Evolutionary conservation across 2,329 filamentous ascomycete species (phyloP), one percentile per base, ranked within the genome.

Genomic region (Setomelanomma holmii): DNA sequence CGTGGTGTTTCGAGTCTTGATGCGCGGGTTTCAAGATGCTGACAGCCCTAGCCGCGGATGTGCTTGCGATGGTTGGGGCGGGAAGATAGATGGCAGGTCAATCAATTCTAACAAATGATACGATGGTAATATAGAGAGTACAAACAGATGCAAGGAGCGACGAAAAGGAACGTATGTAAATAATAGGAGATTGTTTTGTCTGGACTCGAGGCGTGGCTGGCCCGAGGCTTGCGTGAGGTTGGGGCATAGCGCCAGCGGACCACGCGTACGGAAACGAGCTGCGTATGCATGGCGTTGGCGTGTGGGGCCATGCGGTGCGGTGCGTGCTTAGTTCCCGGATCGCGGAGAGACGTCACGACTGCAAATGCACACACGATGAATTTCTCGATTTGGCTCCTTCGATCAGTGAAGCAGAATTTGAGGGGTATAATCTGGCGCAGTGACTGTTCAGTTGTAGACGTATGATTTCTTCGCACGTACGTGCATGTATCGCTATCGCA

Each of bases 1-100:
- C n/a, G n/a, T n/a, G n/a, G n/a, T n/a, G 63, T 66, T 62, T 64
- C 60, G 58, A 38, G 40, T 23, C 51, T 54, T 10, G 38, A 45
- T 33, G 48, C 51, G 56, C 41, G 20, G 16, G 53, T 56, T 61
- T 57, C 53, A 58, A 41, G 46, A 47, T 41, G 39, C 8, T 17
- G 30, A 20, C 50, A n/a, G n/a, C n/a, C n/a, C n/a, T n/a, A n/a
- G n/a, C n/a, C n/a, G n/a, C n/a, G n/a, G n/a, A n/a, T n/a, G n/a
- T n/a, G n/a, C n/a, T n/a, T 16, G 36, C 35, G 23, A 14, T 16
- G 36, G 16, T 10, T 23, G 40, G 22, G 20, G n/a, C 2, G 34
- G 3, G 24, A 12, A 30, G 24, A 30, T 12, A 12, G n/a, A 35
- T 36, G 34, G 5, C 14, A 14, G 10, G 27, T 3, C 14, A 14